Percentiles rank a stretch among this genome's conserved stretches.
phyloP scores from a whole-genome alignment of 805 yeast genomes.

The Lipomyces sp. region DNA sequence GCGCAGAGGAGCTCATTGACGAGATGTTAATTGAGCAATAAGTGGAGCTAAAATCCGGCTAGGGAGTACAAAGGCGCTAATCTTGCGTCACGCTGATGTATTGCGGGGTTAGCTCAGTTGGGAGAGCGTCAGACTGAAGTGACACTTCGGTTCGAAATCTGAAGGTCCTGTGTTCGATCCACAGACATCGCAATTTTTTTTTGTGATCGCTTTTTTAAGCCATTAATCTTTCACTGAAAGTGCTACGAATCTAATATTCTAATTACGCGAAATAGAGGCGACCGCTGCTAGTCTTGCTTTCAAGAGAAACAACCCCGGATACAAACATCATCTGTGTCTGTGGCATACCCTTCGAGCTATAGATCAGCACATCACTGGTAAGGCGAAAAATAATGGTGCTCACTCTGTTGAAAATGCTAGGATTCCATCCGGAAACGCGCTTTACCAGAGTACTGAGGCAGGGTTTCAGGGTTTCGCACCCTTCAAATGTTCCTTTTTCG shows the following conservation, averaged over 20 bases:
- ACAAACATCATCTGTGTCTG: neutral
- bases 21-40: no score
- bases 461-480: no score
- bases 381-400: neutral
- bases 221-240: neutral
- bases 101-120: conserved; percentile 55
- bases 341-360: neutral
- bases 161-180: conserved; percentile 91
- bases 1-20: no score
- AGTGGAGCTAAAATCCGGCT: no score
- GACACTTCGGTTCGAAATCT: conserved; percentile 52
- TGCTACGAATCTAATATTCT: neutral
- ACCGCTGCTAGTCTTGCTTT: neutral
- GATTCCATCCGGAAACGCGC: neutral
- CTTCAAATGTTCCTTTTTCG: no score
- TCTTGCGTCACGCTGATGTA: no score
- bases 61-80: no score
- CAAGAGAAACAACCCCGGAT: neutral
- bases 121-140: conserved; percentile 58
- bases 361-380: neutral
- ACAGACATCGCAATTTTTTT: conserved; percentile 53
- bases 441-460: neutral
- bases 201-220: no score
- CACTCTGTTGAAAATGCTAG: neutral
- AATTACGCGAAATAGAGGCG: neutral